Percentiles rank a stretch among this genome's conserved stretches.
phyloP scores from a whole-genome alignment of 1,139 yeast genomes.

The Lodderomyces orthopsilosis region DNA sequence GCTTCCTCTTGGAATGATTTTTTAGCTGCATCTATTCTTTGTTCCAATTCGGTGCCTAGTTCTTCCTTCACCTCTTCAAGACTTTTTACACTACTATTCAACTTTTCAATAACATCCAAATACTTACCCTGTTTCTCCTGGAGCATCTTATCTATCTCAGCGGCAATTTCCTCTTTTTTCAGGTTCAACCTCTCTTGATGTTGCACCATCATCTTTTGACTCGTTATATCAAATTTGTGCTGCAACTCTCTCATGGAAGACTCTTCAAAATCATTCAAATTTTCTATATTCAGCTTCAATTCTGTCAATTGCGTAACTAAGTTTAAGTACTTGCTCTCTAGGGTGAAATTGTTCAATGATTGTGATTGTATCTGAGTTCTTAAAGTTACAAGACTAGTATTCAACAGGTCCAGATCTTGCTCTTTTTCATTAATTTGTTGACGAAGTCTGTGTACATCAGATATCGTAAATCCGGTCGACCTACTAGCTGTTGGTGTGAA shows the following conservation, averaged over 20 bases:
- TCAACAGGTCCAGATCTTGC: constrained; percentile 15
- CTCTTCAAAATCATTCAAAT: constrained; percentile 25
- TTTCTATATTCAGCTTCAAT: constrained; percentile 28
- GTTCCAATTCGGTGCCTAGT: background rate
- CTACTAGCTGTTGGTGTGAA: background rate
- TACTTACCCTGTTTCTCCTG: constrained; percentile 25
- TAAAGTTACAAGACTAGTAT: constrained; percentile 26
- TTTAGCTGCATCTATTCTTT: background rate
- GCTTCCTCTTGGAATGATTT: background rate
- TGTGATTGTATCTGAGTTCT: constrained; percentile 37
- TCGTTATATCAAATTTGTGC: constrained; percentile 33
- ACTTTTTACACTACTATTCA: constrained; percentile 11
- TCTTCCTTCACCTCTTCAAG: background rate
- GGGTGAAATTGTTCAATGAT: constrained; percentile 37
- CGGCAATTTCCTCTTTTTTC: constrained; percentile 34
- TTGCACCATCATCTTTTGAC: constrained; percentile 31
- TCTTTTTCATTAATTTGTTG: constrained; percentile 13
- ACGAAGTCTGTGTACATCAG: constrained; percentile 7
- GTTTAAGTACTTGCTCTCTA: constrained; percentile 31
- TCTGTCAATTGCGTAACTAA: constrained; percentile 20
- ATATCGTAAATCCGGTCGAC: background rate
- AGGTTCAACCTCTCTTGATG: constrained; percentile 34
- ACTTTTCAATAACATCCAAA: constrained; percentile 19
- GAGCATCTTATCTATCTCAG: constrained; percentile 35
- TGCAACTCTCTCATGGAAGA: constrained; percentile 28